Percentiles rank a stretch among this genome's conserved stretches.
Evolutionary conservation across 2,329 filamentous ascomycete species (phyloP).

Genomic region (Aspergillus japonicus): DNA sequence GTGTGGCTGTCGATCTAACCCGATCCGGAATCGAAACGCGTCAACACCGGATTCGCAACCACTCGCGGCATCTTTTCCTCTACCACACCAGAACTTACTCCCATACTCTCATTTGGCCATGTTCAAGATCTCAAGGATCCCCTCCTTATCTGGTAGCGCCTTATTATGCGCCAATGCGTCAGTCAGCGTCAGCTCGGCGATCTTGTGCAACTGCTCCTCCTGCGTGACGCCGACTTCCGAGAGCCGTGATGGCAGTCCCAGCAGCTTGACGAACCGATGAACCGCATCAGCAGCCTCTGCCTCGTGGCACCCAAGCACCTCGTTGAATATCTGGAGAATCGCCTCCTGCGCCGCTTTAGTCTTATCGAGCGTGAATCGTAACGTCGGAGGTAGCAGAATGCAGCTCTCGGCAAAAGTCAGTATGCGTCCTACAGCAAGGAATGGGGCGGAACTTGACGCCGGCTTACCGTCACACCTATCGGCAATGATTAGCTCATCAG

Average conservation of each 20-base stretch:
- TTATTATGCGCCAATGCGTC: neutral
- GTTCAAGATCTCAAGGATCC: neutral
- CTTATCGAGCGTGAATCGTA: neutral
- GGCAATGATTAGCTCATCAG: neutral
- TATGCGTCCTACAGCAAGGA: neutral
- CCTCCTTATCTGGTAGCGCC: conserved; percentile 1
- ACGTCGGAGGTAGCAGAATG: neutral
- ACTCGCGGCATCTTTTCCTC: neutral
- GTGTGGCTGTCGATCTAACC: neutral
- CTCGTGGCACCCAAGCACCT: neutral
- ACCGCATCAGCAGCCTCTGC: conserved; percentile 1
- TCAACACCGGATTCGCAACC: neutral
- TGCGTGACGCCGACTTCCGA: conserved; percentile 3
- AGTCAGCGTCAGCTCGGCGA: conserved; percentile 1
- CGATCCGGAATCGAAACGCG: neutral
- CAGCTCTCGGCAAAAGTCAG: neutral
- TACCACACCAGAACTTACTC: neutral
- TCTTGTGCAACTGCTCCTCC: conserved; percentile 7
- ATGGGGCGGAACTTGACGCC: neutral
- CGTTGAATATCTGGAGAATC: conserved; percentile 1
- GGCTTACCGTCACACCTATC: conserved; percentile 4
- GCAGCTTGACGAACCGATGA: neutral
- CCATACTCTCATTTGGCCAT: neutral
- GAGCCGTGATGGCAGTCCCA: conserved; percentile 2
- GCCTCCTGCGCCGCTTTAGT: neutral